Base-by-base conservation (phyloP, 768 basidiomycete species). In the Austroboletus festivus region DNA sequence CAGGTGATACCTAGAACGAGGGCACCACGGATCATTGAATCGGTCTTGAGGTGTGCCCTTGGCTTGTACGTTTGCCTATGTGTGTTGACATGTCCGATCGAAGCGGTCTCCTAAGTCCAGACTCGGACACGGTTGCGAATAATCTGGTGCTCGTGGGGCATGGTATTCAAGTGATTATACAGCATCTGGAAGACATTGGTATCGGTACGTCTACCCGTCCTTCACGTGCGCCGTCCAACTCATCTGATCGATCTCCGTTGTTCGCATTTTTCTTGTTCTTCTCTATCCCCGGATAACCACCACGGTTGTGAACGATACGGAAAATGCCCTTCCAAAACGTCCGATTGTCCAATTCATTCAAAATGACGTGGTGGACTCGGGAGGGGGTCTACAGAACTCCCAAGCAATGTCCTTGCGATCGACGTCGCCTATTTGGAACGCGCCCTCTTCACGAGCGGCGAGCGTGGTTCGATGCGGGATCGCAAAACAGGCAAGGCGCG, bases 81-180 rank as follows among this genome's bases (percentile, higher is more conserved):
- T 31, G 12, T 41, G 22, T n/a, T 57, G 45, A 54, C 8, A 7
- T 22, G 47, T 13, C 22, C 5, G 5, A 12, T 42, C 52, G 8
- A 31, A 89, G 86, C 56, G 86, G 85, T 58, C 75, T 90, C 19
- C 71, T 79, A 6, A 85, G 81, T 55, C 89, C 89, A 0, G 88
- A 90, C 59, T 83, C 85, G 1, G 89, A 92, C 58, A 84, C 80
- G 13, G 67, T 72, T 1, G 62, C 84, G 20, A 91, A 91, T 58
- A 71, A 71, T 18, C 79, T 92, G 30, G 85, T 91, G 15, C 71
- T 92, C 5, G 79, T 92, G 12, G 83, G 74, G 2, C 86, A 89
- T 57, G 75, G 75, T 18, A 62, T 80, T 34, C 68, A 71, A 31
- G 75, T 73, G 3, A 77, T 83, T 54, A 65, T 90, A 13, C 71